These are phyloP conservation scores for Colletotrichum magnum DNA, from an alignment of 2,329 filamentous ascomycete genomes.

Conservation along the genomic window DNA sequence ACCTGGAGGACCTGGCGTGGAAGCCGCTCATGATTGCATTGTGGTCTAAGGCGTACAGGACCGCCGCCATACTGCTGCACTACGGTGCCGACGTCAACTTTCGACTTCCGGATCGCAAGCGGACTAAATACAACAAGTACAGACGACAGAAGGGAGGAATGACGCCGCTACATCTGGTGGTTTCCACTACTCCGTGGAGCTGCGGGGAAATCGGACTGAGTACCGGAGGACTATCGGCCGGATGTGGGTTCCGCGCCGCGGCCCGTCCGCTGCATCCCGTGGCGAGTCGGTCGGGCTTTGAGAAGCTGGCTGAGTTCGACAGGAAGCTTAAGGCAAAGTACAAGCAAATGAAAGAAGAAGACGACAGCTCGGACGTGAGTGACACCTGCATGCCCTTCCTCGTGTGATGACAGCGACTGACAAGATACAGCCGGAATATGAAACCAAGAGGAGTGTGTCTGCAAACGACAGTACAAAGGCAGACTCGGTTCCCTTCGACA, in stretches of 20 bases:
- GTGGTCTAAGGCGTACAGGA: constrained; percentile 8
- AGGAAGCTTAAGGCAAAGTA: not conserved
- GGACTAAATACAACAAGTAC: constrained; percentile 2
- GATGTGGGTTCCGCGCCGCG: constrained; percentile 1
- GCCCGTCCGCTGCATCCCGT: constrained; percentile 1
- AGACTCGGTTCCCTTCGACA: constrained; percentile 12
- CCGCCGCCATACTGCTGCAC: constrained; percentile 7
- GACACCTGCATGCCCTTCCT: too few relatives aligned
- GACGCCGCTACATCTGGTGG: constrained; percentile 3
- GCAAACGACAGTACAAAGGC: constrained; percentile 2
- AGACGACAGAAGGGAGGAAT: not conserved
- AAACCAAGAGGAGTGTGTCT: not conserved
- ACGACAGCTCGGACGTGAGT: constrained; percentile 6
- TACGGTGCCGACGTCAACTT: constrained; percentile 2
- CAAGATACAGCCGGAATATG: not conserved
- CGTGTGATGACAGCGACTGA: not conserved
- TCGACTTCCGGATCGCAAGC: not conserved
- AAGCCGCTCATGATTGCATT: constrained; percentile 8
- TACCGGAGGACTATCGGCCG: not conserved
- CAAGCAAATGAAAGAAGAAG: not conserved
- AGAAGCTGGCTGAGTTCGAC: not conserved
- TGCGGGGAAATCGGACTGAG: not conserved
- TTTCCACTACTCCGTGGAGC: not conserved
- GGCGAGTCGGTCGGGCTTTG: not conserved
- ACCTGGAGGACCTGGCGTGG: constrained; percentile 14